These are phyloP conservation scores for Penicillium sp. DNA, from an alignment of 2,329 filamentous ascomycete species.

Conservation along the genomic window DNA sequence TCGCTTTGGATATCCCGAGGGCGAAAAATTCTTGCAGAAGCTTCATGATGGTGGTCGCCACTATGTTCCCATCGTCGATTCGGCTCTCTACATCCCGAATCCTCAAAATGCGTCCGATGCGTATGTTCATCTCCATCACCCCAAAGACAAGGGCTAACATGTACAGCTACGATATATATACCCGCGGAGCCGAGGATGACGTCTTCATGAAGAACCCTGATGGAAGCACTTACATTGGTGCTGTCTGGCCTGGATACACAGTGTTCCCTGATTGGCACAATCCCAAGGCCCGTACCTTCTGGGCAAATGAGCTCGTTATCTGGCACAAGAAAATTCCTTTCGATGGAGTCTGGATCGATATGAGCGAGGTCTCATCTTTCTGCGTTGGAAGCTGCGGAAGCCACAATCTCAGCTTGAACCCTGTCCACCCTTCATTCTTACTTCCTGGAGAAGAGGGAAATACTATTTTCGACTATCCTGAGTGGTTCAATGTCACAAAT, in stretches of 20 bases:
- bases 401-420: slow-evolving; percentile 64
- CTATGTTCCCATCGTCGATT: slow-evolving; percentile 63
- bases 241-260: slow-evolving; percentile 61
- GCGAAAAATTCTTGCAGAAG: slow-evolving; percentile 52
- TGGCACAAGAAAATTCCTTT: slow-evolving; percentile 57
- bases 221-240: slow-evolving; percentile 56
- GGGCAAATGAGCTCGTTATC: slow-evolving; percentile 55
- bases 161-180: slow-evolving; percentile 53
- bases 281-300: slow-evolving; percentile 60
- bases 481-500: slow-evolving; percentile 70
- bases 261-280: slow-evolving; percentile 64
- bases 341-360: slow-evolving; percentile 62
- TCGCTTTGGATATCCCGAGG: slow-evolving; percentile 53
- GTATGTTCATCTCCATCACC: slow-evolving; percentile 44
- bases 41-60: slow-evolving; percentile 58
- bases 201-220: slow-evolving; percentile 57
- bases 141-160: slow-evolving; percentile 14
- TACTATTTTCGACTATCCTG: slow-evolving; percentile 63
- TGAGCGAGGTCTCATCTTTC: slow-evolving; percentile 63
- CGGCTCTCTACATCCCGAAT: slow-evolving; percentile 71
- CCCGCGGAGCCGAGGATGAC: slow-evolving; percentile 50
- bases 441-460: slow-evolving; percentile 67
- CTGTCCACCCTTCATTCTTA: slow-evolving; percentile 65
- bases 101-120: slow-evolving; percentile 67
- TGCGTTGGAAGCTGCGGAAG: slow-evolving; percentile 73